phyloP scores from a whole-genome alignment of 805 yeast genomes.

The Yamadazyma phyllophila region DNA sequence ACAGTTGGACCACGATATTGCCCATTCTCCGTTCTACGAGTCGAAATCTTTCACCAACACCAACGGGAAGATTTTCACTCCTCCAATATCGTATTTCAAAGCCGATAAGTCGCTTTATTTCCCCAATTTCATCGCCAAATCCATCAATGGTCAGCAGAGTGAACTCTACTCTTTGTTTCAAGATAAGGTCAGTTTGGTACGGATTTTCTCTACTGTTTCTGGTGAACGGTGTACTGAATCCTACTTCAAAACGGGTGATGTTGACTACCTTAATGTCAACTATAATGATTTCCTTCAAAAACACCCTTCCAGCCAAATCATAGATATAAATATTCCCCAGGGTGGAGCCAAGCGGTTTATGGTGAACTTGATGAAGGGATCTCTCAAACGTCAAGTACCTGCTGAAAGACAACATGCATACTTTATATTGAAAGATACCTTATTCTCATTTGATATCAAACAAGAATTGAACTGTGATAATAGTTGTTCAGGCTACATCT shows the following conservation, averaged over 20 bases:
- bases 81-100: conserved; percentile 80
- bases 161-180: conserved; percentile 38
- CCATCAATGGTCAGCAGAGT: conserved; percentile 40
- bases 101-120: conserved; percentile 72
- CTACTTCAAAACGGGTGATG: conserved; percentile 49
- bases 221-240: conserved; percentile 68
- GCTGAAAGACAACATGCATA: conserved; percentile 53
- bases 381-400: conserved; percentile 45
- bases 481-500: conserved; percentile 77
- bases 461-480: conserved; percentile 66
- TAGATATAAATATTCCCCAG: conserved; percentile 77
- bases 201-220: conserved; percentile 63
- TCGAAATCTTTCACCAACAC: conserved; percentile 58
- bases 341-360: conserved; percentile 63
- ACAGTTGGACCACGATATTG: conserved; percentile 40
- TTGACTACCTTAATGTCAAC: conserved; percentile 39
- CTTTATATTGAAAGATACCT: conserved; percentile 61
- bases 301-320: conserved; percentile 61
- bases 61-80: conserved; percentile 77
- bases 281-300: conserved; percentile 36
- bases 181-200: conserved; percentile 59
- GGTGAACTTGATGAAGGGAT: conserved; percentile 47
- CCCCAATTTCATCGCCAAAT: conserved; percentile 70
- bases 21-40: conserved; percentile 44
- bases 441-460: conserved; percentile 55